Base-by-base conservation (phyloP, 83 land plant species). In the Thuja plicata region DNA sequence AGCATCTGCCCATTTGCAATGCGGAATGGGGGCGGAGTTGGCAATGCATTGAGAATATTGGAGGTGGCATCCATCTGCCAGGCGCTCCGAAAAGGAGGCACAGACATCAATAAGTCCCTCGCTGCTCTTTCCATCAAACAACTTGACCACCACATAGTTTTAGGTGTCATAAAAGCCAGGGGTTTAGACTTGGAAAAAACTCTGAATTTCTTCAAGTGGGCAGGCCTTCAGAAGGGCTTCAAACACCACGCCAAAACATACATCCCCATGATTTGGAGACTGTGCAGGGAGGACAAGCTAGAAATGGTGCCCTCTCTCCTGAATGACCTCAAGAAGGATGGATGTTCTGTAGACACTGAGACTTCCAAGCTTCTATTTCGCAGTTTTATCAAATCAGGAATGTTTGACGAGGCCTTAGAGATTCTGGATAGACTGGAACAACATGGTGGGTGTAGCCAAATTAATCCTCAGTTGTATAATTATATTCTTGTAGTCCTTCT, bases 181-280 rank as follows among this genome's bases (percentile, higher is more conserved):
- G 37, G 19, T 12, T 83, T 83, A 83, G 86, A 83, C 50, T 57
- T 83, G 55, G 86, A 83, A 15, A 88, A 82, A 34, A 93, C 91
- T 81, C 8, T 93, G 37, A 91, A 93, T 48, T 93, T 93, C 70
- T 93, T 93, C 89, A 40, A 52, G 3, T 93, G 95, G 95, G 92
- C 93, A 40, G 89, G 88, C 54, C 78, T 48, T 54, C 62, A 84
- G n/a, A 89, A 89, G 32, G 85, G 79, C 27, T 91, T 82, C 92
- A 90, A 92, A 79, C 95, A 88, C 88, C 87, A 92, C 13, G 83
- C 92, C 17, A 71, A 55, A 84, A 86, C 92, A 50, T 93, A 90
- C 85, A 86, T 86, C 52, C 91, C 88, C 38, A 84, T 92, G 21
- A 76, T 94, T 79, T 84, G 89, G 34, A 81, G 86, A 74, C 21